A percentile compares a stretch with the other conserved stretches of the same genome.
These are phyloP conservation scores for Pyrrhoderma noxium DNA, from an alignment of 1,284 basidiomycete genomes.

Conservation along the genomic window DNA sequence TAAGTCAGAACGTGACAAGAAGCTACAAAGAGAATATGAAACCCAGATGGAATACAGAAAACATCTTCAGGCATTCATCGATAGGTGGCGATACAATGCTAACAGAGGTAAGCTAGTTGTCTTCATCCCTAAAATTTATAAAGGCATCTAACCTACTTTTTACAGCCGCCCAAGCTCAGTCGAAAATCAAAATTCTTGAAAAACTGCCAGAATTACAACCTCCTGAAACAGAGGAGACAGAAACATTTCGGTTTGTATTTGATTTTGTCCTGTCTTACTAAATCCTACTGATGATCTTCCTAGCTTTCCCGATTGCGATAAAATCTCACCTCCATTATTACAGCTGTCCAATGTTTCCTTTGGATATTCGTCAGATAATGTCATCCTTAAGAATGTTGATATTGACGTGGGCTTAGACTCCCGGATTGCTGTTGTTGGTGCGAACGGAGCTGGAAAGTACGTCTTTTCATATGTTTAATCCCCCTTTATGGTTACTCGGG, in stretches of 20 bases:
- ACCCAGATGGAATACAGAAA: constrained; percentile 92
- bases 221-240: constrained; percentile 84
- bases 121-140: neutral
- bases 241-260: constrained; percentile 53
- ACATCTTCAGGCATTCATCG: constrained; percentile 96
- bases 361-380: constrained; percentile 79
- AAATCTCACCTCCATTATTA: constrained; percentile 93
- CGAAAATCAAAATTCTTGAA: constrained; percentile 97
- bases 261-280: constrained; percentile 8
- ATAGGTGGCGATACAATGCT: constrained; percentile 93
- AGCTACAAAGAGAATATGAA: constrained; percentile 92
- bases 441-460: constrained; percentile 73
- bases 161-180: constrained; percentile 85
- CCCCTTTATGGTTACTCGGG: constrained; percentile 45
- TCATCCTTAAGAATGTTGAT: constrained; percentile 77
- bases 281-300: constrained; percentile 3
- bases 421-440: constrained; percentile 86
- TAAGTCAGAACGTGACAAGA: constrained; percentile 89
- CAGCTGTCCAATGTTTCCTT: constrained; percentile 92
- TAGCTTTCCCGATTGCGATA: constrained; percentile 89
- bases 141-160: constrained; percentile 7
- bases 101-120: constrained; percentile 53
- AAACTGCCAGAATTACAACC: constrained; percentile 94
- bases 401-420: constrained; percentile 89
- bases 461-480: constrained; percentile 33